Evolutionary conservation across 257 asterid species (phyloP).

Genomic region (Cordia subcordata): DNA sequence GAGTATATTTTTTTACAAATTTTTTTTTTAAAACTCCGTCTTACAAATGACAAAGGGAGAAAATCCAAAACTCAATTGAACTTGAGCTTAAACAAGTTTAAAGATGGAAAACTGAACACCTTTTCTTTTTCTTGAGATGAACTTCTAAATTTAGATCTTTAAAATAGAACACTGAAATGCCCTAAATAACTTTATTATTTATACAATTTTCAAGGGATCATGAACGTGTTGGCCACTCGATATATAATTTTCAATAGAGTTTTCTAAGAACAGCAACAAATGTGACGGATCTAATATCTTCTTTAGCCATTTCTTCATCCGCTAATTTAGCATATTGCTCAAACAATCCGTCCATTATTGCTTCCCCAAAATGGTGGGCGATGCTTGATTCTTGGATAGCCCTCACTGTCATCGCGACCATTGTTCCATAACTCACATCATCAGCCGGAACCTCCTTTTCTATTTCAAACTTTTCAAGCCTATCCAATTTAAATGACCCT

Average conservation of each 20-base stretch:
- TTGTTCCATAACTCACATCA: slow-evolving; percentile 50
- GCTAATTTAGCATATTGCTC: slow-evolving; percentile 53
- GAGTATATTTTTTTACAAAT: no score
- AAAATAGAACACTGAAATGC: no score
- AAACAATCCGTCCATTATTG: slow-evolving; percentile 49
- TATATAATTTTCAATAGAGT: slow-evolving; percentile 7
- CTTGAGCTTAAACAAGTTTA: no score
- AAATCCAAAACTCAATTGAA: no score
- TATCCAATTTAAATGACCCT: slow-evolving; percentile 52
- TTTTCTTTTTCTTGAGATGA: no score
- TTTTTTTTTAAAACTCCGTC: no score
- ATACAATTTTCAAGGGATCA: no score
- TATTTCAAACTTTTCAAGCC: slow-evolving; percentile 45
- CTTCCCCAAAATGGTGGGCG: slow-evolving; percentile 61
- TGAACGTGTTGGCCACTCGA: not conserved
- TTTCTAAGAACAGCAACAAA: slow-evolving; percentile 48
- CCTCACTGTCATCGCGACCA: slow-evolving; percentile 71
- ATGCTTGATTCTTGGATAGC: slow-evolving; percentile 85
- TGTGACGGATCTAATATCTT: slow-evolving; percentile 44
- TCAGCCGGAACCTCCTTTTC: slow-evolving; percentile 32
- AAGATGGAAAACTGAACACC: no score
- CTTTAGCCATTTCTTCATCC: slow-evolving; percentile 51
- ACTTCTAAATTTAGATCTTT: no score
- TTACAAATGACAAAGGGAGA: no score
- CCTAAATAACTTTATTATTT: no score